Percentiles rank a stretch among this genome's conserved stretches.
Conservation (phyloP, 345 rosid species). For the Pistacia vera region DNA sequence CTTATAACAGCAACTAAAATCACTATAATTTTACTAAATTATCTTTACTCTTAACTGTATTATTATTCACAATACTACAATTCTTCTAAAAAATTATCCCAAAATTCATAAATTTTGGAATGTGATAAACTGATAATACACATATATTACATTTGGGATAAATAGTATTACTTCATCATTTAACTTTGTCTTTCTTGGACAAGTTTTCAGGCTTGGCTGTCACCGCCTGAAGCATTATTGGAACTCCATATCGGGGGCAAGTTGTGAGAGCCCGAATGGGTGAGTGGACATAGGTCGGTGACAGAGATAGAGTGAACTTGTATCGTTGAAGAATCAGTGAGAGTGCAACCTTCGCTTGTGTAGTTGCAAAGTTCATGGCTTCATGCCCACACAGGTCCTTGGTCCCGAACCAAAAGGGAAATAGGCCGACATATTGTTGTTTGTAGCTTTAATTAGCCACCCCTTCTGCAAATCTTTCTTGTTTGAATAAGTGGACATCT, state of each 20-base stretch:
- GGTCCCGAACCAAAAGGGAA: constrained; percentile 39
- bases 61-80: too few species aligned
- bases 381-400: constrained; percentile 18
- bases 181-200: too few species aligned
- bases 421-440: constrained; percentile 8
- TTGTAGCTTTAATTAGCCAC: constrained; percentile 34
- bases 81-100: too few species aligned
- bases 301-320: constrained; percentile 22
- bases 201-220: too few species aligned
- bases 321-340: constrained; percentile 40
- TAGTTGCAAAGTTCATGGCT: constrained; percentile 26
- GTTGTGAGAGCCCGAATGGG: constrained; percentile 8
- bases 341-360: constrained; percentile 32
- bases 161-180: too few species aligned
- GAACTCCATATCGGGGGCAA: constrained; percentile 34
- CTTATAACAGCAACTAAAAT: too few species aligned
- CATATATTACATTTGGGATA: too few species aligned
- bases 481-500: constrained; percentile 35
- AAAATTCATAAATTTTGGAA: too few species aligned
- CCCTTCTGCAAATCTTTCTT: constrained; percentile 24
- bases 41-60: too few species aligned
- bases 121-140: too few species aligned
- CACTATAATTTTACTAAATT: too few species aligned
- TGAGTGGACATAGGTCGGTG: constrained; percentile 35
- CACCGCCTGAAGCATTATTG: constrained; percentile 17